Conservation (phyloP, 2,329 filamentous ascomycete species). For the Hypoxylon sp. region DNA sequence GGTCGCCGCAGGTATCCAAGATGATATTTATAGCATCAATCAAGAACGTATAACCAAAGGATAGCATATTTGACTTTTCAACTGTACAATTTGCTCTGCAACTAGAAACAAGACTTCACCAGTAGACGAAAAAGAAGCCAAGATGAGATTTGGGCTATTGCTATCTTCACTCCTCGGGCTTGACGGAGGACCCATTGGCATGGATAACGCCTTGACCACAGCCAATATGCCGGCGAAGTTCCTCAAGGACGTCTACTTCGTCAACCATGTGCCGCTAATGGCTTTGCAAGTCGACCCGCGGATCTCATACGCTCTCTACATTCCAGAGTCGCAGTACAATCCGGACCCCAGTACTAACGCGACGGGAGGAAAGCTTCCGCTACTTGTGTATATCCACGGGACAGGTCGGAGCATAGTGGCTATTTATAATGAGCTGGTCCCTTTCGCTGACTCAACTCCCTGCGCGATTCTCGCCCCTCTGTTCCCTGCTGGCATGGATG, state of each 20-base stretch:
- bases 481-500: conserved; percentile 52
- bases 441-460: conserved; percentile 48
- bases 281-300: conserved; percentile 46
- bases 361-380: conserved; percentile 42
- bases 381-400: conserved; percentile 53
- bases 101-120: neutral
- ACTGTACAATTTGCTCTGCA: neutral
- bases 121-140: neutral
- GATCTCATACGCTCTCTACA: conserved; percentile 51
- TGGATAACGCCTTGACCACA: conserved; percentile 37
- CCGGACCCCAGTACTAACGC: conserved; percentile 21
- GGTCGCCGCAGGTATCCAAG: neutral
- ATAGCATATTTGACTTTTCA: neutral
- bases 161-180: conserved; percentile 24
- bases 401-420: conserved; percentile 44
- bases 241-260: conserved; percentile 47
- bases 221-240: conserved; percentile 46
- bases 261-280: conserved; percentile 48
- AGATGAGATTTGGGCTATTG: conserved; percentile 26
- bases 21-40: neutral
- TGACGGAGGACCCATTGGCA: conserved; percentile 23
- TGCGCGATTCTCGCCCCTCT: conserved; percentile 52
- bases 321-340: conserved; percentile 48
- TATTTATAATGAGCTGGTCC: conserved; percentile 31
- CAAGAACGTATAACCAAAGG: neutral